Conservation (phyloP, 345 rosid species). For the Acer campestre region DNA sequence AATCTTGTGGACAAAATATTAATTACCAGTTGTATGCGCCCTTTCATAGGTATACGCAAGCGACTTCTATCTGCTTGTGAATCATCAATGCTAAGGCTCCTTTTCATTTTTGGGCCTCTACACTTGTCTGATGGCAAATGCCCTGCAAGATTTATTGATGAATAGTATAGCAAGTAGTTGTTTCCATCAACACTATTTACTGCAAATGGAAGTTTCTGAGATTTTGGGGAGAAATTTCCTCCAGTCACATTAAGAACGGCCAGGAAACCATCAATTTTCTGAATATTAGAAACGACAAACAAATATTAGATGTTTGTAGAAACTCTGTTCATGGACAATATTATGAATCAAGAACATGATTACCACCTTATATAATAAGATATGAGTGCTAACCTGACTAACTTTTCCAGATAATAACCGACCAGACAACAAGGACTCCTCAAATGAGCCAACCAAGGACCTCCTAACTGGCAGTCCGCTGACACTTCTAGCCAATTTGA, state of each 20-base stretch:
- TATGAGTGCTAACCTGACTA: constrained; percentile 45
- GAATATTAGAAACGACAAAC: constrained; percentile 19
- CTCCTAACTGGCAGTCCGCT: constrained; percentile 54
- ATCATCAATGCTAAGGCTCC: constrained; percentile 40
- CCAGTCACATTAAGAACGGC: constrained; percentile 63
- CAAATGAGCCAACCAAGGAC: constrained; percentile 77
- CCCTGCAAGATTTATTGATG: constrained; percentile 47
- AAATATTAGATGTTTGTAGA: constrained; percentile 7
- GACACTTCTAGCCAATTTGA: constrained; percentile 41
- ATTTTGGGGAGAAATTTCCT: constrained; percentile 54
- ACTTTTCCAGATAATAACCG: constrained; percentile 53
- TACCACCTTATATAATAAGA: neutral
- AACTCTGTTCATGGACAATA: neutral
- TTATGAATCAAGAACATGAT: constrained; percentile 10
- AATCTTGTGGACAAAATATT: neutral
- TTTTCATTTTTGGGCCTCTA: constrained; percentile 39
- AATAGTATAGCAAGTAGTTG: constrained; percentile 52
- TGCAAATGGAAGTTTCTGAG: constrained; percentile 58
- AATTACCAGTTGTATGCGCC: constrained; percentile 56
- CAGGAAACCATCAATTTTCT: constrained; percentile 59
- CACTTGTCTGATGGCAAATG: constrained; percentile 34
- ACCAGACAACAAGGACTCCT: constrained; percentile 73
- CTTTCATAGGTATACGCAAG: constrained; percentile 57
- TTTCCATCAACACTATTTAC: constrained; percentile 63
- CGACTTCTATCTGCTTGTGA: constrained; percentile 39